Percentiles rank a stretch among this genome's conserved stretches.
These are phyloP conservation scores for Fraxinus xanthoxyloides DNA, from an alignment of 305 asterid genomes.

Conservation along the genomic window DNA sequence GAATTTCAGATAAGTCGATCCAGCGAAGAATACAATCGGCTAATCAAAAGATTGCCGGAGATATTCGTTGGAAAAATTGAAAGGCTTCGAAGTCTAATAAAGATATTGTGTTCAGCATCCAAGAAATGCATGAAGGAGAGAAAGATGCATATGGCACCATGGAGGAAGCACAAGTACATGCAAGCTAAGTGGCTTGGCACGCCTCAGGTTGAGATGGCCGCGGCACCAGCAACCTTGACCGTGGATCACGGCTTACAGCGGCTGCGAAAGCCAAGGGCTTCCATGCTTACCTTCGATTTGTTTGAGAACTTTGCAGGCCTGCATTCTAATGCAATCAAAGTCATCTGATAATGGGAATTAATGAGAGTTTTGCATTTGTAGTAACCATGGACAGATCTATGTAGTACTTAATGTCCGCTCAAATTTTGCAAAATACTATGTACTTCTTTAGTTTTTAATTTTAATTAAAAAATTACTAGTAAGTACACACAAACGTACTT, in stretches of 20 bases:
- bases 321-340: constrained; percentile 23
- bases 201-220: background rate
- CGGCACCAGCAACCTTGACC: background rate
- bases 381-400: background rate
- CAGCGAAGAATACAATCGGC: constrained; percentile 23
- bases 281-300: constrained; percentile 35
- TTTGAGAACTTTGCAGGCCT: constrained; percentile 17
- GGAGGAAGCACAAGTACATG: constrained; percentile 48
- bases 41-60: constrained; percentile 28
- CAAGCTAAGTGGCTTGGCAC: constrained; percentile 43
- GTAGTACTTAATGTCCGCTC: background rate
- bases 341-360: constrained; percentile 5
- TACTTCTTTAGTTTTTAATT: background rate
- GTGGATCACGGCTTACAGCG: background rate
- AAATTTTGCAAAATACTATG: background rate
- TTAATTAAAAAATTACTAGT: background rate
- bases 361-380: background rate
- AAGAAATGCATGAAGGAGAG: constrained; percentile 36
- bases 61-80: constrained; percentile 37
- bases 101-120: constrained; percentile 36
- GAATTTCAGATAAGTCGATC: constrained; percentile 36
- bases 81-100: constrained; percentile 26
- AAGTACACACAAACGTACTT: background rate
- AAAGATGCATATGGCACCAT: constrained; percentile 42
- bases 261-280: constrained; percentile 17